These are phyloP conservation scores for Metschnikowia dekortorum DNA, from an alignment of 805 yeast genomes.

Conservation along the genomic window DNA sequence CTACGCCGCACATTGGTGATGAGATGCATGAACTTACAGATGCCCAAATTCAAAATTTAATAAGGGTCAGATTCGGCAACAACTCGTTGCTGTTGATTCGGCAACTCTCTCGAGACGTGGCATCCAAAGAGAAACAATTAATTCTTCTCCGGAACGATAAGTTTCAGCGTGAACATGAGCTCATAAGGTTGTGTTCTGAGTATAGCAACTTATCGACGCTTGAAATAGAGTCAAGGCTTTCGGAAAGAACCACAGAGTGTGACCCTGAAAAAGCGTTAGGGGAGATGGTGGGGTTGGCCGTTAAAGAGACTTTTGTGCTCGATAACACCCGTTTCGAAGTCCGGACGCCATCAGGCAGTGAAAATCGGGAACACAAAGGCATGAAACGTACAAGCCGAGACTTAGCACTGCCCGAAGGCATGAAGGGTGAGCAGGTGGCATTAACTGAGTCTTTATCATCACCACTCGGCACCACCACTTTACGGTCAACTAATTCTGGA, in stretches of 20 bases:
- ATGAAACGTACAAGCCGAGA: neutral
- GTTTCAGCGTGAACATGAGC: constrained; percentile 30
- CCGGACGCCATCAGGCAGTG: neutral
- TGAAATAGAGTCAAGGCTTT: constrained; percentile 28
- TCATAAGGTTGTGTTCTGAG: constrained; percentile 30
- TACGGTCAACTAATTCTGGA: neutral
- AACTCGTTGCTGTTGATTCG: constrained; percentile 33
- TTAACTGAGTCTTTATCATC: neutral
- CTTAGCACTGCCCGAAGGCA: neutral
- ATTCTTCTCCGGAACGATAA: constrained; percentile 31
- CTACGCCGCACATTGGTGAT: constrained; percentile 6
- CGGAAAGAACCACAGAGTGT: neutral
- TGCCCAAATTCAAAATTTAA: constrained; percentile 18
- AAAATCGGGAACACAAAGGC: neutral
- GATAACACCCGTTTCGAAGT: neutral
- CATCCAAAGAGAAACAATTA: constrained; percentile 45
- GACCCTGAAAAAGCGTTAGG: constrained; percentile 18
- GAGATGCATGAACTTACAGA: constrained; percentile 21
- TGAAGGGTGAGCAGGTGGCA: neutral
- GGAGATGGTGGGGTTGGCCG: constrained; percentile 28
- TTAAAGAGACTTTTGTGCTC: neutral
- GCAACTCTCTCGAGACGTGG: constrained; percentile 46
- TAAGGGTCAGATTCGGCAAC: constrained; percentile 22
- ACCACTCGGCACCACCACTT: neutral
- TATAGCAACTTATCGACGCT: constrained; percentile 32